Conservation (phyloP, 805 yeast species). For the Yarrowia osloensis region DNA sequence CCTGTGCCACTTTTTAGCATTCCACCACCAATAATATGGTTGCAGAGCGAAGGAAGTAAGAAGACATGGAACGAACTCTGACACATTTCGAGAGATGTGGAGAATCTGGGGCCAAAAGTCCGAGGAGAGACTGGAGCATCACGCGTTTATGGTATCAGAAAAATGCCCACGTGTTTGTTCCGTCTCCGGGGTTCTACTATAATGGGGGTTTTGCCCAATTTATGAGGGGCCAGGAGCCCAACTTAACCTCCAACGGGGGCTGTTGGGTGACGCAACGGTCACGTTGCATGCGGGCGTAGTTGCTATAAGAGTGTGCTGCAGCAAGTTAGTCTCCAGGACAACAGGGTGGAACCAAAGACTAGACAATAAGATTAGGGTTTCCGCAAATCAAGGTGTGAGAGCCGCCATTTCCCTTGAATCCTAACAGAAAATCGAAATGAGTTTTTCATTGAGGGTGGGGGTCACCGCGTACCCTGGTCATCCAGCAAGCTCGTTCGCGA, state of each 20-base stretch:
- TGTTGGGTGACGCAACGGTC: constrained; percentile 20
- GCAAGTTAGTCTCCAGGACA: background rate
- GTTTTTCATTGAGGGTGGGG: background rate
- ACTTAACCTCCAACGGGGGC: constrained; percentile 9
- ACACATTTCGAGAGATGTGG: background rate
- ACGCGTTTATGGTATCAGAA: background rate
- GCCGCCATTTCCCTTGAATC: background rate
- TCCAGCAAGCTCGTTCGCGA: background rate
- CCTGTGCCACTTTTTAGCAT: background rate
- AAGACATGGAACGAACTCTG: background rate
- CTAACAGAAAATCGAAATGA: background rate
- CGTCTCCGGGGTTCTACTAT: too few species aligned
- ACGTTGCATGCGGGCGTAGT: constrained; percentile 24
- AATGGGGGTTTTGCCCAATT: background rate
- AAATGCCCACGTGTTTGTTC: background rate
- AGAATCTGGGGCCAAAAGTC: too few species aligned
- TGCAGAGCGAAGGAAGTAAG: background rate
- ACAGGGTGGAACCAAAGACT: constrained; percentile 9
- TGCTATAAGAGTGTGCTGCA: constrained; percentile 17
- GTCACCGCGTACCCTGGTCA: background rate
- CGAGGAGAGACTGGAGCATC: background rate
- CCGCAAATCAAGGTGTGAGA: constrained; percentile 5
- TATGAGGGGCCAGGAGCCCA: background rate
- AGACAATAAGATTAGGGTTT: background rate
- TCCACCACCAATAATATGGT: background rate